A percentile compares a stretch with the other conserved stretches of the same genome.
Evolutionary conservation across 176 grass and related monocot genomes (phyloP).

Genomic region (Triticum urartu): DNA sequence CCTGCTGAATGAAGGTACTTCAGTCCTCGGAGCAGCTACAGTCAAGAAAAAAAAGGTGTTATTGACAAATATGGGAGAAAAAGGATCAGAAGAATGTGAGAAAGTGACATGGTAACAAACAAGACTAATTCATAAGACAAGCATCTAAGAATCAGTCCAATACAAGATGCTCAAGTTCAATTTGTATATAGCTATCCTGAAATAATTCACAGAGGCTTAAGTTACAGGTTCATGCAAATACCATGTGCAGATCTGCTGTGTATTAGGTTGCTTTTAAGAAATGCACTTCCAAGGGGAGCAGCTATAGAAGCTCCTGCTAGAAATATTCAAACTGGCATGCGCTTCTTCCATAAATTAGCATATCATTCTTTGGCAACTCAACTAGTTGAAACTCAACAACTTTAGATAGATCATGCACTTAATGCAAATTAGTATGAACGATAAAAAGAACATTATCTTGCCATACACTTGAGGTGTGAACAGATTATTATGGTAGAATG

Average conservation of each 20-base stretch:
- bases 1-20: conserved; percentile 61
- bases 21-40: conserved; percentile 53
- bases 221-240: neutral
- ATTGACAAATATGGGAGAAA: neutral
- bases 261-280: neutral
- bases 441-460: neutral
- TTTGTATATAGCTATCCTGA: neutral
- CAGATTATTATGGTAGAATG: neutral
- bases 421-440: neutral
- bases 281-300: neutral
- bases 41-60: neutral
- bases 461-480: neutral
- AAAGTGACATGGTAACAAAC: neutral
- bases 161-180: neutral
- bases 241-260: neutral
- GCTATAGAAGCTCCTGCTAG: neutral
- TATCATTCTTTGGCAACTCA: neutral
- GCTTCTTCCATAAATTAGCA: neutral
- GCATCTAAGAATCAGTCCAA: neutral
- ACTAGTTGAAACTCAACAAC: neutral
- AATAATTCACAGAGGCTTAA: neutral
- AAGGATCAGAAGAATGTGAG: neutral
- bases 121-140: neutral
- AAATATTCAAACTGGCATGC: neutral
- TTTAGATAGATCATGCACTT: neutral